A percentile compares a stretch with the other conserved stretches of the same genome.
Evolutionary conservation across 1,139 yeast species (phyloP).

Genomic region (Dujonia santamariae): DNA sequence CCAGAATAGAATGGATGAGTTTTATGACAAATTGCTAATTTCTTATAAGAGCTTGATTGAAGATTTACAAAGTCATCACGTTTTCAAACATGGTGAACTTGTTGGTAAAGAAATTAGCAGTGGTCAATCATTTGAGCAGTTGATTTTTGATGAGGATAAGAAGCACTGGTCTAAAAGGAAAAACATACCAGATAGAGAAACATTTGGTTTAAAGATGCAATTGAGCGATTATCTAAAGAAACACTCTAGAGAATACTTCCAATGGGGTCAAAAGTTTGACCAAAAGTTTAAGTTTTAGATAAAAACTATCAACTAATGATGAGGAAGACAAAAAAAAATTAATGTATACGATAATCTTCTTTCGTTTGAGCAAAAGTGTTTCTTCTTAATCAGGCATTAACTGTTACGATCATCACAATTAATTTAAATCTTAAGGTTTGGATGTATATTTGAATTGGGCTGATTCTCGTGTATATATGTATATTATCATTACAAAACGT

Average conservation of each 20-base stretch:
- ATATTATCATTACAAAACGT: too few species aligned
- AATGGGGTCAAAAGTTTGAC: slow-evolving; percentile 30
- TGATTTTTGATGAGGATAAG: slow-evolving; percentile 5
- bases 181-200: slow-evolving; percentile 24
- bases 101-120: slow-evolving; percentile 15
- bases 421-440: too few species aligned
- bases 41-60: slow-evolving; percentile 16
- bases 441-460: too few species aligned
- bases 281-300: slow-evolving; percentile 15
- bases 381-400: too few species aligned
- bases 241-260: slow-evolving; percentile 19
- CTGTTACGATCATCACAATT: too few species aligned
- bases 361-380: too few species aligned
- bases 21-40: slow-evolving; percentile 19
- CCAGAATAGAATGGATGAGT: slow-evolving; percentile 24
- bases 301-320: too few species aligned
- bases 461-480: slow-evolving; percentile 2
- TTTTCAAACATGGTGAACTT: slow-evolving; percentile 36
- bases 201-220: slow-evolving; percentile 28
- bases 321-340: too few species aligned
- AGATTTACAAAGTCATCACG: slow-evolving; percentile 16
- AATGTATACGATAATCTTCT: too few species aligned
- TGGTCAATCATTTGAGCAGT: slow-evolving; percentile 5
- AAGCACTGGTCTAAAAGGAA: slow-evolving; percentile 10
- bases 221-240: slow-evolving; percentile 31